phyloP scores from a whole-genome alignment of 306 rosid species.

The Morella rubra region DNA sequence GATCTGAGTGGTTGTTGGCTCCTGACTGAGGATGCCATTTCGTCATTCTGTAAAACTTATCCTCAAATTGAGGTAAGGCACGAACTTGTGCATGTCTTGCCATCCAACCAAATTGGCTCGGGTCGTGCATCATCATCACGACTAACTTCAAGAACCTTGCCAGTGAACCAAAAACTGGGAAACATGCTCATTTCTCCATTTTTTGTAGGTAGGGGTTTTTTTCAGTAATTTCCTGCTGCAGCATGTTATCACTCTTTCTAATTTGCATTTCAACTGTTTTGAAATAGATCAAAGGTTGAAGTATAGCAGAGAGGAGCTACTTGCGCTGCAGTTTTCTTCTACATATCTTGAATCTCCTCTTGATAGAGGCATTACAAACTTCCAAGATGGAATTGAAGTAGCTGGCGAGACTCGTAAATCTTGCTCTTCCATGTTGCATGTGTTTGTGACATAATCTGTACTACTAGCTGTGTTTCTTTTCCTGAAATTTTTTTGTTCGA shows the following conservation, averaged over 20 bases:
- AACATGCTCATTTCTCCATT: conserved; percentile 31
- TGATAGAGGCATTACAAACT: not conserved
- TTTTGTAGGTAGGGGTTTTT: conserved; percentile 54
- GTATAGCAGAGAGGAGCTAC: conserved; percentile 75
- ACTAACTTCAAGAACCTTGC: conserved; percentile 39
- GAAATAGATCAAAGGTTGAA: conserved; percentile 81
- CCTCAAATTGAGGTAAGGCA: conserved; percentile 70
- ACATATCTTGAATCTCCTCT: conserved; percentile 13
- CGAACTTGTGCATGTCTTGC: conserved; percentile 45
- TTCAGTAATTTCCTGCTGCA: not conserved
- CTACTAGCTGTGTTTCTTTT: not conserved
- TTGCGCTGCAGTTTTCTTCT: conserved; percentile 50
- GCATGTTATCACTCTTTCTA: conserved; percentile 14
- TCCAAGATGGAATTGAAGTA: conserved; percentile 3
- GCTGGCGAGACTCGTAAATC: not conserved
- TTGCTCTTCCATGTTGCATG: not conserved
- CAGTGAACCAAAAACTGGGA: conserved; percentile 34
- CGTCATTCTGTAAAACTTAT: conserved; percentile 54
- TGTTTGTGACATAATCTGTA: not conserved
- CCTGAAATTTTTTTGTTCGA: not conserved
- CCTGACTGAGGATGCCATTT: conserved; percentile 50
- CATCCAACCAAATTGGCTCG: conserved; percentile 34
- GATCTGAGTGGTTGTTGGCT: conserved; percentile 95
- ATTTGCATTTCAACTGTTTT: conserved; percentile 31
- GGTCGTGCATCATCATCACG: conserved; percentile 41